Evolutionary conservation across 2,329 filamentous ascomycete species (phyloP).

Genomic region (Atkinsonella texensis): DNA sequence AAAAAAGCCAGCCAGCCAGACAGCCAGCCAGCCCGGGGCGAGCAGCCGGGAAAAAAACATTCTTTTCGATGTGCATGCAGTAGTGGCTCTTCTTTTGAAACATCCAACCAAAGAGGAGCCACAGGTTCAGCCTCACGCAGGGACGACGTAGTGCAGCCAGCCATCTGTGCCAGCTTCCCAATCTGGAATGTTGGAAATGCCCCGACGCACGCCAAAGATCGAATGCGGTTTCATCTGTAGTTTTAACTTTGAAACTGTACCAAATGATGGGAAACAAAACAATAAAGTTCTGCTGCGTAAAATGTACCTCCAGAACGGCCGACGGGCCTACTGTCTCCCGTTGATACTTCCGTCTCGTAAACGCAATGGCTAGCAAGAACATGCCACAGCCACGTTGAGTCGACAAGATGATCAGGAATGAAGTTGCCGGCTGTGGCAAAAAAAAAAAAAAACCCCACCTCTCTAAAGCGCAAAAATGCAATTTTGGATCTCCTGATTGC

Average conservation of each 20-base stretch:
- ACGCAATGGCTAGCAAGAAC: not conserved
- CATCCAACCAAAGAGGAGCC: not conserved
- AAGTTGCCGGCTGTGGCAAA: not conserved
- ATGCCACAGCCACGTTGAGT: not conserved
- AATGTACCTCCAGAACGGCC: not conserved
- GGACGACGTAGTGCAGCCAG: not conserved
- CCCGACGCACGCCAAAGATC: not conserved
- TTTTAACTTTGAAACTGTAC: not conserved
- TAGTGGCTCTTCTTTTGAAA: not conserved
- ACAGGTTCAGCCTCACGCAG: conserved; percentile 4
- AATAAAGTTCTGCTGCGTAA: not conserved
- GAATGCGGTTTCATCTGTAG: not conserved
- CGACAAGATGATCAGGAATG: not conserved
- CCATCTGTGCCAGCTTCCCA: conserved; percentile 3
- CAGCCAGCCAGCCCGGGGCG: no score
- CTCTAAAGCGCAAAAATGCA: no score
- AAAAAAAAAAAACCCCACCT: not conserved
- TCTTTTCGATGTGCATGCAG: not conserved
- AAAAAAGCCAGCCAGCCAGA: no score
- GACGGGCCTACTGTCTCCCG: not conserved
- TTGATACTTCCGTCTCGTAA: not conserved
- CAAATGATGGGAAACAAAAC: not conserved
- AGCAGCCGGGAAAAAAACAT: no score
- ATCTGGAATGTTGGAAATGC: not conserved
- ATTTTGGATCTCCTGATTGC: no score